Percentiles rank a stretch among this genome's conserved stretches.
Evolutionary conservation across 2,329 filamentous ascomycete species (phyloP).

Genomic region (Camillea tinctor): DNA sequence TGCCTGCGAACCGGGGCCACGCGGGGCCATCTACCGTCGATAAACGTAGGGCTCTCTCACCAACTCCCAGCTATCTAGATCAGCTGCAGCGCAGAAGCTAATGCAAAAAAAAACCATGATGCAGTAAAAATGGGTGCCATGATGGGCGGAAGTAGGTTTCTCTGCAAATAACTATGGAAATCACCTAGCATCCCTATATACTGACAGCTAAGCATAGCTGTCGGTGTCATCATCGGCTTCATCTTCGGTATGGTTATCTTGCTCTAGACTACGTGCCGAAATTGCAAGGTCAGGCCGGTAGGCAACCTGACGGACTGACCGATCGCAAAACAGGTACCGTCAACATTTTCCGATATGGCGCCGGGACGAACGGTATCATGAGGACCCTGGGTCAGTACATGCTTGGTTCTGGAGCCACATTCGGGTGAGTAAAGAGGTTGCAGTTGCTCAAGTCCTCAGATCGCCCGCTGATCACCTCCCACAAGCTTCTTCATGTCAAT

Average conservation of each 20-base stretch:
- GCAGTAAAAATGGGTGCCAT: slow-evolving; percentile 96
- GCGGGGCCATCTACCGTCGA: slow-evolving; percentile 67
- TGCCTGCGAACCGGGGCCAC: slow-evolving; percentile 51
- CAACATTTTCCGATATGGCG: slow-evolving; percentile 93
- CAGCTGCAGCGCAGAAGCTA: slow-evolving; percentile 24
- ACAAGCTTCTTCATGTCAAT: slow-evolving; percentile 95
- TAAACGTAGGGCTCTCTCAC: slow-evolving; percentile 55
- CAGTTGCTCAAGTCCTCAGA: background rate
- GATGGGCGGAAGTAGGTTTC: slow-evolving; percentile 91
- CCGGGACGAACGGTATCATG: slow-evolving; percentile 90
- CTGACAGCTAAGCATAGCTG: slow-evolving; percentile 56
- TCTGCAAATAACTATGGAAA: background rate
- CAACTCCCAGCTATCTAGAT: no score
- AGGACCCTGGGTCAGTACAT: slow-evolving; percentile 95
- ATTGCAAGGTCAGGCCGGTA: no score
- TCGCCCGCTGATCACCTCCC: slow-evolving; percentile 14
- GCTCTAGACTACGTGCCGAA: background rate
- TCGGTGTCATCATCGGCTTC: slow-evolving; percentile 95
- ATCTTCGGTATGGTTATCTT: slow-evolving; percentile 70
- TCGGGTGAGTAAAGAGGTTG: slow-evolving; percentile 64
- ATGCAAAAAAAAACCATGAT: slow-evolving; percentile 19
- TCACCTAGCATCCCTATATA: background rate
- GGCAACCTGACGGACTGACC: background rate
- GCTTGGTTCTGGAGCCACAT: slow-evolving; percentile 90
- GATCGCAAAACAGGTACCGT: slow-evolving; percentile 65